Base-by-base conservation (phyloP, 768 basidiomycete genomes). In the Crucibulum laeve region DNA sequence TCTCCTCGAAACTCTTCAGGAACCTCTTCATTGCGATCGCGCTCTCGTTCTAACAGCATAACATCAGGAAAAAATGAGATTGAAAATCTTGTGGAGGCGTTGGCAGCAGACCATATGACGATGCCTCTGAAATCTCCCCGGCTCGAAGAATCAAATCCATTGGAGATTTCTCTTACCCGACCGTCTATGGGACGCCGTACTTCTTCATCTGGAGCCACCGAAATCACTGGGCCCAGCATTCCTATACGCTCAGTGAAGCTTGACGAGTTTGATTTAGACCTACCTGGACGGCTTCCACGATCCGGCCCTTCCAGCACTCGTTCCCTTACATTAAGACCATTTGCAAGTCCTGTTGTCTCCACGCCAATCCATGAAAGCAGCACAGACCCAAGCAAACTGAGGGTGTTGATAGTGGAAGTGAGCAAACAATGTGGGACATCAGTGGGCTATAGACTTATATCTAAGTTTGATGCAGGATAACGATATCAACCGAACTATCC, bases 381-480 rank as follows among this genome's bases (percentile, higher is more conserved):
- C 32, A 30, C 44, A 8, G 49, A 53, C 10, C 43, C 52, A 18
- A 40, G 40, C 7, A 63, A 61, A 38, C 40, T 74, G 40, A 71
- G 79, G 22, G 68, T 87, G 3, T 58, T 87, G 6, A 74, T 87
- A 21, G 85, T 87, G 7, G 85, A 88, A 74, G 84, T 82, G 48
- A 46, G 67, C 45, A 17, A 15, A 22, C 3, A 18, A 14, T 2
- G 24, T 17, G n/a, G 22, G 28, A 25, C 21, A 1, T n/a, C 37
- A 18, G 5, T 37, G 30, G 2, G 18, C 32, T 28, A 4, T 19
- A 24, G 25, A 36, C 36, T 25, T 8, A 22, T 3, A 18, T 21
- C n/a, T n/a, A n/a, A n/a, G n/a, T 13, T 21, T 24, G 3, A 11
- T 14, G n/a, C 25, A 86, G 80, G 84, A 87, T 53, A 84, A 90